Base-by-base conservation (phyloP, 495 filamentous ascomycete genomes). In the Lichina pygmaea region DNA sequence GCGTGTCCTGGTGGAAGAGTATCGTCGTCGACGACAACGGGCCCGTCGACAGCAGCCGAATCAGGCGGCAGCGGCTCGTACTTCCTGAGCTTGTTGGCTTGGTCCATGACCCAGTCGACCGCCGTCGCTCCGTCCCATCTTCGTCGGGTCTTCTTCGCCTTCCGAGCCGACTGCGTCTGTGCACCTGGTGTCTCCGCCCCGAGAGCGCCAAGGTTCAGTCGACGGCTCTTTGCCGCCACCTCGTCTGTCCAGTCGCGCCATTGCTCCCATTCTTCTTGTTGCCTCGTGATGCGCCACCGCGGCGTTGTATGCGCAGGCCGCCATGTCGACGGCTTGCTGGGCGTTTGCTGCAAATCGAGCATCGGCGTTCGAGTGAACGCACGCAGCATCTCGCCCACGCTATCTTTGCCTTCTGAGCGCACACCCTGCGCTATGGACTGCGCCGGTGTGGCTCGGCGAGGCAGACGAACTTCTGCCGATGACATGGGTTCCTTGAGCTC, bases 331-430 rank as follows among this genome's bases (percentile, higher is more conserved):
- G 69, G 71, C 47, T 75, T 71, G 32, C 52, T 48, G 44, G 51
- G 51, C 40, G 53, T 13, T 24, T 44, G 45, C 12, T 44, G 48
- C 34, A 56, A 41, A 48, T 55, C 54, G 7, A 53, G 49, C 2
- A 49, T 17, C 49, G 62, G 56, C 6, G 63, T 34, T 16, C 61
- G 43, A 24, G 68, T 66, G 2, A 73, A 74, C 39, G 86, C 63
- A 46, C 71, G 69, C 43, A 86, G 66, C 36, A 91, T 66, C 55
- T 81, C 77, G 8, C 67, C 63, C 17, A 89, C 63, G 24, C 77
- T 73, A 24, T 81, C 80, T 42, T 70, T 63, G 48, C 74, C 73
- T 58, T 89, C 82, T 15, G 71, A 61, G 9, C 66, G 63, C 13
- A 81, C 68, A 33, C 71, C 60, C 32, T 67, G 64, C 43, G 72